A percentile compares a stretch with the other conserved stretches of the same genome.
Evolutionary conservation across 768 basidiomycete species (phyloP).

Genomic region (Pulveroboletus sp.): DNA sequence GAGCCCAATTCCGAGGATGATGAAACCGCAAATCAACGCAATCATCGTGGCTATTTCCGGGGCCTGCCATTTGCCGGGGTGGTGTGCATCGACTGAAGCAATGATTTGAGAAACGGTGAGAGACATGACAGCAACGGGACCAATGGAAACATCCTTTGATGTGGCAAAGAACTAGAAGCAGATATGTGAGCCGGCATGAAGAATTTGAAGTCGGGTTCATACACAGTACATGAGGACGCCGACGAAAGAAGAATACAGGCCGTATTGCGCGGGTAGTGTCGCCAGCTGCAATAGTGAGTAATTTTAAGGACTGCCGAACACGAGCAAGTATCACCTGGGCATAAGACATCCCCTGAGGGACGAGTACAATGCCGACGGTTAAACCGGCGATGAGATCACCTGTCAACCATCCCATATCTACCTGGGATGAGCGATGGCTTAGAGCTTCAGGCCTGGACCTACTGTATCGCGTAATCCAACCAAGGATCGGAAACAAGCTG

Average conservation of each 20-base stretch:
- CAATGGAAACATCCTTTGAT: slow-evolving; percentile 98
- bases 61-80: slow-evolving; percentile 55
- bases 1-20: slow-evolving; percentile 85
- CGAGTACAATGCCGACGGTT: slow-evolving; percentile 92
- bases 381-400: slow-evolving; percentile 89
- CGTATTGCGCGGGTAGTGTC: slow-evolving; percentile 80
- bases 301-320: neutral
- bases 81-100: slow-evolving; percentile 48
- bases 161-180: slow-evolving; percentile 81
- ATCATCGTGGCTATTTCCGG: slow-evolving; percentile 81
- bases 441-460: slow-evolving; percentile 19
- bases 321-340: slow-evolving; percentile 47
- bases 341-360: slow-evolving; percentile 93
- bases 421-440: neutral
- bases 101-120: slow-evolving; percentile 83
- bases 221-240: slow-evolving; percentile 83
- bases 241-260: slow-evolving; percentile 91
- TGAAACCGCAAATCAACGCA: slow-evolving; percentile 86
- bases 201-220: slow-evolving; percentile 25
- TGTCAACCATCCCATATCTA: slow-evolving; percentile 74
- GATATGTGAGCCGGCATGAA: neutral
- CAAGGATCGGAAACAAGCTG: slow-evolving; percentile 77
- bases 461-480: slow-evolving; percentile 90
- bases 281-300: slow-evolving; percentile 54
- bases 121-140: slow-evolving; percentile 98